Conservation (phyloP, 2,329 filamentous ascomycete species). For the Akanthomyces dipterigenus region DNA sequence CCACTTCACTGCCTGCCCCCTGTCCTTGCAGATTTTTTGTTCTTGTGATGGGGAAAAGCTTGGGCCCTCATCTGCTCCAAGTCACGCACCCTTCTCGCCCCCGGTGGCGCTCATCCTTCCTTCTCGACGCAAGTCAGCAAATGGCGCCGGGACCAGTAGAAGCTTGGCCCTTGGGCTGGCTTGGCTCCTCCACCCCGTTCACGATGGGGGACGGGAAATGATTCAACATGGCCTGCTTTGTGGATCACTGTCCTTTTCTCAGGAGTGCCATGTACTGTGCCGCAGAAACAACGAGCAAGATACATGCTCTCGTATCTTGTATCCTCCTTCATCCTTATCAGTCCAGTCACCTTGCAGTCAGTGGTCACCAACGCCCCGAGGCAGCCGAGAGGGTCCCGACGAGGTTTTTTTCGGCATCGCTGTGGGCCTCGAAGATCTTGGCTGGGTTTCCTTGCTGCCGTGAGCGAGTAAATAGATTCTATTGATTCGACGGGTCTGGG, state of each 20-base stretch:
- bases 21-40: slow-evolving; percentile 9
- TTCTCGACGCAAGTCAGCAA: slow-evolving; percentile 1
- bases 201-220: slow-evolving; percentile 7
- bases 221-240: neutral
- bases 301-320: neutral
- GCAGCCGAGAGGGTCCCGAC: slow-evolving; percentile 2
- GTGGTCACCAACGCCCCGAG: neutral
- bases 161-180: neutral
- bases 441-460: neutral
- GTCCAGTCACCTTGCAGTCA: neutral
- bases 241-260: neutral
- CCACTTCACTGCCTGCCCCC: neutral
- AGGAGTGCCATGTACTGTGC: neutral
- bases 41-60: slow-evolving; percentile 6
- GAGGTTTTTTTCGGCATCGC: neutral
- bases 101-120: slow-evolving; percentile 7
- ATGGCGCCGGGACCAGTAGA: neutral
- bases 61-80: neutral
- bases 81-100: neutral
- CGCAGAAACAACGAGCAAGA: neutral
- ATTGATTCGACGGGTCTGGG: neutral
- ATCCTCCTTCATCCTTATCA: neutral
- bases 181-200: neutral
- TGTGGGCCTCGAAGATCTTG: slow-evolving; percentile 11
- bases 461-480: neutral